A percentile compares a stretch with the other conserved stretches of the same genome.
These are phyloP conservation scores for Cymbopogon flexuosus DNA, from an alignment of 202 grass and related monocot genomes.

Conservation along the genomic window DNA sequence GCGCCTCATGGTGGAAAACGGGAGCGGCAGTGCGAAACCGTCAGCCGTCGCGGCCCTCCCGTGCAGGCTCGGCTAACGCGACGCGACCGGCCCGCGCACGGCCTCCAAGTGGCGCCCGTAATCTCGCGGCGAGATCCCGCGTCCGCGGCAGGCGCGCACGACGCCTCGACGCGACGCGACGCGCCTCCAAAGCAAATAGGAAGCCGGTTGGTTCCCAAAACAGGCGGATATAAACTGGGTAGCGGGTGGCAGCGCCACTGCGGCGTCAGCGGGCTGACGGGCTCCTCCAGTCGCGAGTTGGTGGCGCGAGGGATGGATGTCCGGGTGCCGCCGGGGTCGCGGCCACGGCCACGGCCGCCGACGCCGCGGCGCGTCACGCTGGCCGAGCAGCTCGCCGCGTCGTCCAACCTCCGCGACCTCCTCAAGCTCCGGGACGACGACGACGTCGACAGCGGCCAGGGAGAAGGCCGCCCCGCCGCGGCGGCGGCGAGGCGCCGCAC, in stretches of 20 bases:
- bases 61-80: neutral
- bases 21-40: neutral
- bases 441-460: neutral
- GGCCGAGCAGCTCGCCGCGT: constrained; percentile 55
- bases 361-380: constrained; percentile 53
- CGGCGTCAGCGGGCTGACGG: neutral
- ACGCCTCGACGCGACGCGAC: too few relatives aligned
- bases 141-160: neutral
- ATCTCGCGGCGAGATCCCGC: neutral
- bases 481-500: constrained; percentile 29
- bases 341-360: neutral
- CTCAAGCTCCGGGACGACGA: constrained; percentile 54
- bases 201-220: neutral
- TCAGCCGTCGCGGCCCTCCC: neutral
- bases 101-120: neutral
- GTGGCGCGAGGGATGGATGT: constrained; percentile 26
- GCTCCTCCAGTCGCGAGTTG: neutral
- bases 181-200: neutral
- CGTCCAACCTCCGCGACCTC: constrained; percentile 68
- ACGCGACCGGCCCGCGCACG: neutral
- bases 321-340: neutral
- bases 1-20: neutral
- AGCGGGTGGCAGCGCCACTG: neutral
- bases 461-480: neutral
- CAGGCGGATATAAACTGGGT: neutral